Evolutionary conservation across 306 rosid species (phyloP).

Genomic region (Aeschynomene evenia): DNA sequence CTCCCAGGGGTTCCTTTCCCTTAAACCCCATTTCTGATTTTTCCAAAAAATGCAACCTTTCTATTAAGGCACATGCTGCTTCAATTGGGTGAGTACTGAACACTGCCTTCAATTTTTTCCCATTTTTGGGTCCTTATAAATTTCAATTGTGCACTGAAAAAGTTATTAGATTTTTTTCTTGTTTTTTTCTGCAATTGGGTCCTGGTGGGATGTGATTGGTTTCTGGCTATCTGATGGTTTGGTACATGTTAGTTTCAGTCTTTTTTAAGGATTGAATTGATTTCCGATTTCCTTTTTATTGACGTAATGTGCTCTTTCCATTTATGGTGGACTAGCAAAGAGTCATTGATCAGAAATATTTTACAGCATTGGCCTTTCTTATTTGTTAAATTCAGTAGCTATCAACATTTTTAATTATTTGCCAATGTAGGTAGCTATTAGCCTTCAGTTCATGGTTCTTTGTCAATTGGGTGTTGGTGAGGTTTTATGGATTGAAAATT

Average conservation of each 20-base stretch:
- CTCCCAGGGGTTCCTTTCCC: constrained; percentile 4
- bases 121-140: neutral
- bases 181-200: neutral
- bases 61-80: constrained; percentile 35
- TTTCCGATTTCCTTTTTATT: neutral
- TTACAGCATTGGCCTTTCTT: neutral
- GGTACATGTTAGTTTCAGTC: neutral
- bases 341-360: neutral
- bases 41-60: constrained; percentile 28
- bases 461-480: neutral
- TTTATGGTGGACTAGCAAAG: neutral
- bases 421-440: neutral
- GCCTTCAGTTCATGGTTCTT: neutral
- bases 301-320: neutral
- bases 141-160: neutral
- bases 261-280: neutral
- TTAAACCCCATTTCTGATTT: constrained; percentile 27
- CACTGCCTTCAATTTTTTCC: neutral
- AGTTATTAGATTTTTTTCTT: constrained; percentile 1
- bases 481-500: no score
- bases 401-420: neutral
- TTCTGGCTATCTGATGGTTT: neutral
- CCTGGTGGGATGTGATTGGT: neutral
- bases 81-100: constrained; percentile 44
- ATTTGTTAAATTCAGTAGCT: no score